phyloP scores from a whole-genome alignment of 2,329 filamentous ascomycete genomes.

The Aspergillus vadensis region DNA sequence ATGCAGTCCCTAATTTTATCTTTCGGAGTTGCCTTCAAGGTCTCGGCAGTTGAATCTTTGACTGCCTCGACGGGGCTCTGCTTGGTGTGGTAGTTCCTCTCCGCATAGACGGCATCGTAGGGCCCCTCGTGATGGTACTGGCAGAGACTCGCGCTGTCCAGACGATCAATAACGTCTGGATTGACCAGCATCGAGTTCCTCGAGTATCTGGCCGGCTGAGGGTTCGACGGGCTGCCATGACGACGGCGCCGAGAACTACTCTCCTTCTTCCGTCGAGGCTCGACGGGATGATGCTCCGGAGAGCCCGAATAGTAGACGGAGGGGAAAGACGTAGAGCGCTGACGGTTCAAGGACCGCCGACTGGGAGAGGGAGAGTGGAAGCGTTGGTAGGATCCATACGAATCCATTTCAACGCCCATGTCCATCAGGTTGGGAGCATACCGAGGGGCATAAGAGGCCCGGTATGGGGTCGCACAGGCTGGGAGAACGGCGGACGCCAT shows the following conservation, averaged over 20 bases:
- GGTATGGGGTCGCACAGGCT: conserved; percentile 24
- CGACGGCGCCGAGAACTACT: conserved; percentile 16
- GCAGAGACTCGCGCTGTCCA: conserved; percentile 67
- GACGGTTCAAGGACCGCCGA: conserved; percentile 18
- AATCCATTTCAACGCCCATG: conserved; percentile 13
- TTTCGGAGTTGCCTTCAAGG: conserved; percentile 75
- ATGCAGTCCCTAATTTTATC: conserved; percentile 78
- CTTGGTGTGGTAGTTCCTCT: conserved; percentile 67
- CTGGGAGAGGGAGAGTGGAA: conserved; percentile 30
- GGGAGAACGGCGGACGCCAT: conserved; percentile 25
- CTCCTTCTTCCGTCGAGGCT: conserved; percentile 25
- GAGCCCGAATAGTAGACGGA: conserved; percentile 28
- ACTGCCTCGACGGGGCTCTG: conserved; percentile 77
- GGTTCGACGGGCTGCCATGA: conserved; percentile 16
- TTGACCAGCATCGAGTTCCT: conserved; percentile 48
- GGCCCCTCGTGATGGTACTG: conserved; percentile 88
- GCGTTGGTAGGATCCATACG: conserved; percentile 31
- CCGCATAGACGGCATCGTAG: conserved; percentile 77
- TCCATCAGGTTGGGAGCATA: conserved; percentile 26
- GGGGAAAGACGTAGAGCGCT: conserved; percentile 28
- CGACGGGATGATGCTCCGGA: conserved; percentile 29
- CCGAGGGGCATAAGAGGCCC: conserved; percentile 20
- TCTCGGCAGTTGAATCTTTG: conserved; percentile 70
- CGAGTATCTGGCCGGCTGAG: conserved; percentile 17
- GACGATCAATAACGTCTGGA: conserved; percentile 76